phyloP scores from a whole-genome alignment of 208 protist genomes.

The Phytomonas sp. region DNA sequence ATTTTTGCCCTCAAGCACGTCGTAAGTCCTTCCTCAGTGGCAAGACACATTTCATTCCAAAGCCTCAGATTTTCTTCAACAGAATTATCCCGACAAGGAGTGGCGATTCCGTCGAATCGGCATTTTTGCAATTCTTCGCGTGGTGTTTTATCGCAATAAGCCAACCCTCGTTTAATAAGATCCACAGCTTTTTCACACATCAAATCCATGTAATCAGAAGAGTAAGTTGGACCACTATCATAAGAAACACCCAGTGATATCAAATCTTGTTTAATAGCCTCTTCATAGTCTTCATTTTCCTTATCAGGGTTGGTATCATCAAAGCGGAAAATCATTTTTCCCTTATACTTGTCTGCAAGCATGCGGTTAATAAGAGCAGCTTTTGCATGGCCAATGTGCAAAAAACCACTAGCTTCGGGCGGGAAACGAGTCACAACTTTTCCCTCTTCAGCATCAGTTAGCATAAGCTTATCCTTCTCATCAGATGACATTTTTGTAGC shows the following conservation, averaged over 20 bases:
- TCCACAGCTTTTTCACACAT: conserved; percentile 87
- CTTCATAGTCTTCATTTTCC: conserved; percentile 95
- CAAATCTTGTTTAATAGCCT: conserved; percentile 95
- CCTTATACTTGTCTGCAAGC: conserved; percentile 94
- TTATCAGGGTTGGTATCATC: conserved; percentile 99
- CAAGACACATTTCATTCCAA: conserved; percentile 94
- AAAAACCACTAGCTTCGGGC: conserved; percentile 95
- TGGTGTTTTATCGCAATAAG: conserved; percentile 97
- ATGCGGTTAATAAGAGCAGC: conserved; percentile 97
- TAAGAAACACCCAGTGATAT: conserved; percentile 85
- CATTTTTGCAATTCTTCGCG: conserved; percentile 92
- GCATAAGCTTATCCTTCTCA: conserved; percentile 63
- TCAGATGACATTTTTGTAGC: conserved; percentile 8
- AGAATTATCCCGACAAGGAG: conserved; percentile 68
- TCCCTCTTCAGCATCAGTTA: conserved; percentile 79
- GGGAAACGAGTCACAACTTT: conserved; percentile 95
- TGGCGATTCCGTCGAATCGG: conserved; percentile 88
- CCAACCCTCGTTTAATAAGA: conserved; percentile 87
- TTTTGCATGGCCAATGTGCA: conserved; percentile 98
- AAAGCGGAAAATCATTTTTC: conserved; percentile 98
- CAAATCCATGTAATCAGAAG: conserved; percentile 97
- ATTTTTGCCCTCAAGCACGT: conserved; percentile 97
- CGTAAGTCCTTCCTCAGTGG: conserved; percentile 74
- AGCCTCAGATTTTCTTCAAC: conserved; percentile 95
- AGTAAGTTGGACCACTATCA: conserved; percentile 89